Percentiles rank a stretch among this genome's conserved stretches.
Evolutionary conservation across 2,329 filamentous ascomycete species (phyloP).

Genomic region (Emmonsiellopsis sp.): DNA sequence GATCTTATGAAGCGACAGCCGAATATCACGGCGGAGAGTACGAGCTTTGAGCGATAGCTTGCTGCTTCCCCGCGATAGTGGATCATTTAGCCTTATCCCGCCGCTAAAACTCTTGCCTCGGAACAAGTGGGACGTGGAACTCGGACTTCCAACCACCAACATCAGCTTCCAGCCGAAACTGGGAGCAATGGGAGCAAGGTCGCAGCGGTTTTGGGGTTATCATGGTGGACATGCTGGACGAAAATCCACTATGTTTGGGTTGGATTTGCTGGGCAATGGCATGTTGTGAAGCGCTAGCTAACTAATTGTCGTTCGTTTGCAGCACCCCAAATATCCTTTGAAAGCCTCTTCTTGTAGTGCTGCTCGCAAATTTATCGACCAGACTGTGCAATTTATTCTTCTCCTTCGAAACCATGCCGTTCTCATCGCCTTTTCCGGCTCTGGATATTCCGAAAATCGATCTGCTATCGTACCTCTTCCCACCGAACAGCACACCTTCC

Average conservation of each 20-base stretch:
- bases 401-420: constrained; percentile 10
- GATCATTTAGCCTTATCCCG: background rate
- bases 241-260: no score
- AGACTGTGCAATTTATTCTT: background rate
- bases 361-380: background rate
- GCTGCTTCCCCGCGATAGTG: background rate
- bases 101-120: background rate
- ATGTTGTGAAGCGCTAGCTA: no score
- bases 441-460: constrained; percentile 9
- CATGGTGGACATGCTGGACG: no score
- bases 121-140: background rate
- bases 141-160: background rate
- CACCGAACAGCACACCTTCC: constrained; percentile 4
- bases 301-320: no score
- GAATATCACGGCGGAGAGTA: background rate
- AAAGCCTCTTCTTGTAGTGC: no score
- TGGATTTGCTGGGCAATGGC: no score
- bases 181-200: background rate
- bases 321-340: no score
- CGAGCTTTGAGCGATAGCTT: background rate
- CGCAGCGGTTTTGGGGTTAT: no score
- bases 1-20: no score
- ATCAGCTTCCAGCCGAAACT: background rate
- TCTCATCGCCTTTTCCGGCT: constrained; percentile 9
- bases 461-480: constrained; percentile 12